A percentile compares a stretch with the other conserved stretches of the same genome.
Evolutionary conservation across 192 early-diverging fungal genomes (phyloP).

Genomic region (Dispira parvispora): DNA sequence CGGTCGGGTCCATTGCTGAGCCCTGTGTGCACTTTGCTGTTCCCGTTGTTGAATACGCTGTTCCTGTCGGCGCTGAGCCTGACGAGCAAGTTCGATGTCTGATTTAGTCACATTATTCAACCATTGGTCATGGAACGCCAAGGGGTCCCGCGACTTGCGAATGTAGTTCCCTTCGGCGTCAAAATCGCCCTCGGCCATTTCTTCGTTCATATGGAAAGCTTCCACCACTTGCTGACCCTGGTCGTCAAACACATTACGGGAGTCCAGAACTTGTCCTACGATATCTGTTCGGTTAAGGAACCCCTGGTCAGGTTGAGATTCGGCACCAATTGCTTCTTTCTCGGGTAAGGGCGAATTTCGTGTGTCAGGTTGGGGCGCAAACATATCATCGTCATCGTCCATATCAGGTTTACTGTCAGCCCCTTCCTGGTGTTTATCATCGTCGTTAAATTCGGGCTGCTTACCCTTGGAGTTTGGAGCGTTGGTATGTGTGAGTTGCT

Average conservation of each 20-base stretch:
- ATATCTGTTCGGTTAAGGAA: constrained; percentile 18
- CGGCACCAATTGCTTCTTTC: constrained; percentile 10
- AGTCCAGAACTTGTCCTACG: constrained; percentile 33
- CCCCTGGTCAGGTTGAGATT: constrained; percentile 12
- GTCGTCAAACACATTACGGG: constrained; percentile 35
- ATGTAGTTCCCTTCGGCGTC: constrained; percentile 53
- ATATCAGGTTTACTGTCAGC: constrained; percentile 12
- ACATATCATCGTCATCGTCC: constrained; percentile 41
- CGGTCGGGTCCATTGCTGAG: constrained; percentile 29
- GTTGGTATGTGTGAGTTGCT: constrained; percentile 15
- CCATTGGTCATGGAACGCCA: constrained; percentile 56
- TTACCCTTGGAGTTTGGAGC: constrained; percentile 21
- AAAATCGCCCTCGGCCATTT: constrained; percentile 50
- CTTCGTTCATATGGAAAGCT: constrained; percentile 63
- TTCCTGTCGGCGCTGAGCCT: constrained; percentile 28
- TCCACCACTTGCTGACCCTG: constrained; percentile 43
- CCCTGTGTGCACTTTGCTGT: constrained; percentile 18
- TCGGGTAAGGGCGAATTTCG: constrained; percentile 7
- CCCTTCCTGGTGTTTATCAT: constrained; percentile 13
- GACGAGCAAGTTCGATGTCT: constrained; percentile 36
- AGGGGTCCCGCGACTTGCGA: constrained; percentile 45
- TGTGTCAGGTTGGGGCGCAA: constrained; percentile 21
- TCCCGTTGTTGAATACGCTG: constrained; percentile 26
- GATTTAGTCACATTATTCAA: constrained; percentile 35
- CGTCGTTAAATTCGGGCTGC: constrained; percentile 18